A percentile compares a stretch with the other conserved stretches of the same genome.
Evolutionary conservation across 345 rosid genomes (phyloP).

Genomic region (Draba incana): DNA sequence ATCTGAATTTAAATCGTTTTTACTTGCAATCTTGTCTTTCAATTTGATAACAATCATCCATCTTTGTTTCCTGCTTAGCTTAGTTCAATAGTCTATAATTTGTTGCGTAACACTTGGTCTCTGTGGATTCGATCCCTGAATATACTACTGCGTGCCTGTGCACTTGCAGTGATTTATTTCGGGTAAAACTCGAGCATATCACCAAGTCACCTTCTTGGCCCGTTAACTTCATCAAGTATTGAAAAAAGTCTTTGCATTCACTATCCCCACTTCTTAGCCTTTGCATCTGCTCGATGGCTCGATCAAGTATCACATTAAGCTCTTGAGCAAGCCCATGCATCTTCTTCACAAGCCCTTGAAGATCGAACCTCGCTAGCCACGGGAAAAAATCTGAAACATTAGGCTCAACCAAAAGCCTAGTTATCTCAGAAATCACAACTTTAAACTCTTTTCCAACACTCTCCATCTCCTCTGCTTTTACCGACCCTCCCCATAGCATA

Average conservation of each 20-base stretch:
- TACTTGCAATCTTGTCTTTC: no score
- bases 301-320: conserved; percentile 48
- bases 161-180: no score
- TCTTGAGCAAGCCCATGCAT: conserved; percentile 33
- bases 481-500: conserved; percentile 60
- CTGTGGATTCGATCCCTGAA: no score
- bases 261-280: conserved; percentile 18
- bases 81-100: no score
- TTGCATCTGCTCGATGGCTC: conserved; percentile 45
- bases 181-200: no score
- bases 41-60: no score
- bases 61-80: no score
- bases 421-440: conserved; percentile 29
- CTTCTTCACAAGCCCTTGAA: conserved; percentile 56
- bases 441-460: conserved; percentile 41
- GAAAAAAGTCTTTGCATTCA: conserved; percentile 12
- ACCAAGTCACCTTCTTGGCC: conserved; percentile 41
- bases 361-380: conserved; percentile 51
- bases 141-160: no score
- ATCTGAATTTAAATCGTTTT: no score
- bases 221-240: conserved; percentile 23
- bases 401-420: conserved; percentile 39
- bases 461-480: conserved; percentile 39
- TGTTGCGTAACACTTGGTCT: no score
- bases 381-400: conserved; percentile 70